phyloP scores from a whole-genome alignment of 192 early-diverging fungal genomes.

The Dimargaris xerosporica region DNA sequence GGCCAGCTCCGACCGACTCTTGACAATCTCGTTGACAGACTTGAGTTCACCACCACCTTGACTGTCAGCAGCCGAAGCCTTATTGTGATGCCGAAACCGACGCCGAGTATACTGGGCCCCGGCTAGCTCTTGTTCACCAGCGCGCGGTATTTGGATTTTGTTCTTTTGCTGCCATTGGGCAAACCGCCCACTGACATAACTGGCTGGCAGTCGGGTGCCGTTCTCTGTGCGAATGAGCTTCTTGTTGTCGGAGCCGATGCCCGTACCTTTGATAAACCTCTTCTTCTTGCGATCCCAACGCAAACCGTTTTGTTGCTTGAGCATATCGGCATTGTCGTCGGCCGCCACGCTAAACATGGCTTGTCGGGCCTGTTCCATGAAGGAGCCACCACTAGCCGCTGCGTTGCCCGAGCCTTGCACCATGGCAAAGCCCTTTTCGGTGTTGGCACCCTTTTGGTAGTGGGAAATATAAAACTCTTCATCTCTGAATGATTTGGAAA shows the following conservation, averaged over 20 bases:
- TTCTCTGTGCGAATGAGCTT: conserved; percentile 86
- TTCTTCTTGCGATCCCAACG: conserved; percentile 92
- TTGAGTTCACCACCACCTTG: conserved; percentile 59
- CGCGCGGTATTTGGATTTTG: conserved; percentile 57
- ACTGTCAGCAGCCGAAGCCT: conserved; percentile 1
- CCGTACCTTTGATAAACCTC: conserved; percentile 66
- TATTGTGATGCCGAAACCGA: conserved; percentile 47
- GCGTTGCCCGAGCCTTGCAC: conserved; percentile 39
- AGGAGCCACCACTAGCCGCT: too few relatives aligned
- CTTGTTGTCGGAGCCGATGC: conserved; percentile 88
- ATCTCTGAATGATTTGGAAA: conserved; percentile 41
- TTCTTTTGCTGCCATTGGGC: conserved; percentile 85
- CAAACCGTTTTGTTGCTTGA: conserved; percentile 41
- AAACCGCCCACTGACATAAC: conserved; percentile 76
- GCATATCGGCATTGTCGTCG: conserved; percentile 60
- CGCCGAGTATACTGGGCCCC: conserved; percentile 30
- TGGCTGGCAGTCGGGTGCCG: conserved; percentile 76
- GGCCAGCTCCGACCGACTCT: conserved; percentile 32
- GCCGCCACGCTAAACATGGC: conserved; percentile 62
- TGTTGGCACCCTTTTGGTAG: conserved; percentile 64
- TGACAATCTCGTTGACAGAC: conserved; percentile 62
- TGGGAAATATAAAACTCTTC: conserved; percentile 82
- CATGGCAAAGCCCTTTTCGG: conserved; percentile 72
- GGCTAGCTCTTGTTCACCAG: conserved; percentile 73
- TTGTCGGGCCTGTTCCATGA: conserved; percentile 64